Evolutionary conservation across 2,329 filamentous ascomycete species (phyloP).

Genomic region (Cadophora malorum): DNA sequence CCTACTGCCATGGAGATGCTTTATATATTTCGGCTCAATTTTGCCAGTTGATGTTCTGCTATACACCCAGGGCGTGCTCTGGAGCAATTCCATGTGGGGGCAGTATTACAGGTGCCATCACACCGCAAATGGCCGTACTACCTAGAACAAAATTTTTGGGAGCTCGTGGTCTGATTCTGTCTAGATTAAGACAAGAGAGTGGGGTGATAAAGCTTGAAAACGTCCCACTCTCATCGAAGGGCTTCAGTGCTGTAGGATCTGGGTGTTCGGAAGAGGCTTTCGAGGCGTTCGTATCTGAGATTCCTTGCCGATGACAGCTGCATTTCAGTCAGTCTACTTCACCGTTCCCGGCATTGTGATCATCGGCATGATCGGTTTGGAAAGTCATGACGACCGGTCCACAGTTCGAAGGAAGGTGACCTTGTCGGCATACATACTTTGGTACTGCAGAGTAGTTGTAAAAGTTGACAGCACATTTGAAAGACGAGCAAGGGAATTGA

Average conservation of each 20-base stretch:
- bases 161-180: slow-evolving; percentile 1
- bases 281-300: background rate
- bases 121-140: background rate
- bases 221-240: background rate
- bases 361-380: background rate
- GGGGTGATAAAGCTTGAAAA: slow-evolving; percentile 1
- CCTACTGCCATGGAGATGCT: background rate
- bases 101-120: background rate
- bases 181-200: background rate
- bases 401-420: background rate
- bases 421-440: background rate
- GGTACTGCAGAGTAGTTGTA: background rate
- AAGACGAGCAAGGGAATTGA: background rate
- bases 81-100: background rate
- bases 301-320: background rate
- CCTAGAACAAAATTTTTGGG: background rate
- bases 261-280: background rate
- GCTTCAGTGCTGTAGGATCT: background rate
- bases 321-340: background rate
- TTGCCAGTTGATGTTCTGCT: background rate
- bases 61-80: background rate
- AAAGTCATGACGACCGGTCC: background rate
- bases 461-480: background rate
- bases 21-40: too few species aligned
- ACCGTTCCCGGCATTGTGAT: background rate